Base-by-base conservation (phyloP, 106 monocot species). In the Dendrobium chrysotoxum region DNA sequence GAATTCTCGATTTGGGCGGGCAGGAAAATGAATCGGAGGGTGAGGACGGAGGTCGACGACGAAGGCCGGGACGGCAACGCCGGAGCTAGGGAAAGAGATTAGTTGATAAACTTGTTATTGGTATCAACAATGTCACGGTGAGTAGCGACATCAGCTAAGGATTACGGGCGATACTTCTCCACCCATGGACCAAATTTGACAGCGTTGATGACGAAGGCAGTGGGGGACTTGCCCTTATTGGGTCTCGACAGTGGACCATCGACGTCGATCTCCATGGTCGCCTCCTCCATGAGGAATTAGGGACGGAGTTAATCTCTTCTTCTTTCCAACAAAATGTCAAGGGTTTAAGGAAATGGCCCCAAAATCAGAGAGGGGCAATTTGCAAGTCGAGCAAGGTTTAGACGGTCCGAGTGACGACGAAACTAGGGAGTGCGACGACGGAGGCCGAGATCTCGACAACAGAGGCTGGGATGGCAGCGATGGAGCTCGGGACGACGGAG, bases 121-220 rank as follows among this genome's bases (percentile, higher is more conserved):
- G 98, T 99, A 54, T 99, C 95, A 80, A 99, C 83, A 75, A 99
- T 99, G 85, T 99, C 98, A 41, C 98, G 92, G 86, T 99, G 98
- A 74, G 98, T 92, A 78, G 98, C 98, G 77, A 99, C 98, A 86
- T 95, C 98, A 79, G 91, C 91, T 76, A 99, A 92, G 77, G 98
- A 89, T 57, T 95, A 88, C 30, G 98, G 98, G 9, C 98, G 90
- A 88, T 93, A 99, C 87, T 99, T 99, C 87, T 99, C 98, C 20
- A 99, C 98, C 98, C 94, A 99, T n/a, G 98, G 98, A 21, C 86
- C 90, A 35, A 92, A 88, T 41, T 86, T 90, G 6, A 26, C 46
- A 26, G n/a, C 10, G 18, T 73, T 40, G 40, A 3, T 18, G 9
- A 1, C 40, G 65, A 76, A 81, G 31, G 55, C 87, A 68, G 89